Evolutionary conservation across 1,284 basidiomycete genomes (phyloP), one percentile per base, ranked within the genome.

Genomic region (Sanghuangporus sanghuang): DNA sequence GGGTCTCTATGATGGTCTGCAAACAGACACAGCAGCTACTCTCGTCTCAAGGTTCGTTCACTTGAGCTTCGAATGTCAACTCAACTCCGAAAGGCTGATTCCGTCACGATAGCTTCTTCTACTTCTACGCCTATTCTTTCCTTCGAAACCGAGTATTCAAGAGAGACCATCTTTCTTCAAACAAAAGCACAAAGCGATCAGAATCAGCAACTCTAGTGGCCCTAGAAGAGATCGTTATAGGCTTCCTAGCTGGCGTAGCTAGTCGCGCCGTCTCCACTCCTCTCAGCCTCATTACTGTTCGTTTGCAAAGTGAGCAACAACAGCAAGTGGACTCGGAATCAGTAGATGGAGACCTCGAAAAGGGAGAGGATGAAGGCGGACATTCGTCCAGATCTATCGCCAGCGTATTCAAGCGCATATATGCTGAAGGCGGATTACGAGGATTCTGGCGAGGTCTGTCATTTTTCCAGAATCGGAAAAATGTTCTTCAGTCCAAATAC

Each of bases 371-470:
- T 23, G 73, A 35, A 71, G 5, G 69, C 72, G 11, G 69, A 69
- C 9, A 67, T 3, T 3, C 27, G 7, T 9, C 18, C 11, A 32
- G 68, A n/a, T 62, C 61, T 7, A 52, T 56, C 11, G 64, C 64
- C 36, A 72, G 71, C 3, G 66, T 79, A 1, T 71, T 80, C 1
- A 73, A 73, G 65, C 69, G 70, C 23, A 80, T 85, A n/a, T 81
- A 83, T 65, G 57, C 68, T 0, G 77, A 81, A 59, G 70, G 79
- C 16, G 83, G 83, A 0, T 62, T 85, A 16, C 56, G 67, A 32
- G 83, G 83, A 4, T 85, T 85, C 67, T 85, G 83, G 83, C 74
- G 77, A 73, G 84, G 83, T 83, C 14, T 39, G 35, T 32, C 16
- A 18, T 14, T 14, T 54, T 54, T 14, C 6, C 0, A 32, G 12